These are phyloP conservation scores for Gracilaria gracilis DNA, from an alignment of 23 red algal species.

Conservation along the genomic window DNA sequence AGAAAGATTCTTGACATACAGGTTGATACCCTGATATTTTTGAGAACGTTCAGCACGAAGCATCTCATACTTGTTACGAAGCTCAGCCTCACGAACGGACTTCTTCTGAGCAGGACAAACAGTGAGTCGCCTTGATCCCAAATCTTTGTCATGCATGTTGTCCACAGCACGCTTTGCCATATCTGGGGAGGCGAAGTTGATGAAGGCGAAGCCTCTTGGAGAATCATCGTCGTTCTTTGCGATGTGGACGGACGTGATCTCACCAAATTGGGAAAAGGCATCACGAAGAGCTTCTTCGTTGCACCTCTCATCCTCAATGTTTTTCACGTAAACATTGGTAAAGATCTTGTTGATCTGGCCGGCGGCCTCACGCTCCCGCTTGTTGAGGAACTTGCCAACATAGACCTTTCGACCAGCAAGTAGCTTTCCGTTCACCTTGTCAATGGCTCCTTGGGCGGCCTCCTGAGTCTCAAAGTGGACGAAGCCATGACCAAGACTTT, in stretches of 20 bases:
- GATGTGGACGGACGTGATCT: conserved; percentile 92
- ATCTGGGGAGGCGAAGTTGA: conserved; percentile 94
- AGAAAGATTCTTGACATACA: conserved; percentile 97
- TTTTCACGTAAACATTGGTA: conserved; percentile 98
- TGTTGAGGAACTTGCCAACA: conserved; percentile 90
- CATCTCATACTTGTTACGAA: conserved; percentile 84
- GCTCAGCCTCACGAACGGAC: conserved; percentile 91
- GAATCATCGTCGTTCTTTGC: conserved; percentile 48
- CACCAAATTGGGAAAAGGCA: conserved; percentile 85
- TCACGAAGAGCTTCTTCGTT: conserved; percentile 81
- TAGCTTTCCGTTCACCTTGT: conserved; percentile 90
- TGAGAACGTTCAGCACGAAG: conserved; percentile 78
- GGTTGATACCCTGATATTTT: conserved; percentile 92
- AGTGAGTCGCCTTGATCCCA: conserved; percentile 75
- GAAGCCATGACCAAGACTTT: conserved; percentile 94
- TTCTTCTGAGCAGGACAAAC: conserved; percentile 98
- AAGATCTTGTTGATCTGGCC: conserved; percentile 89
- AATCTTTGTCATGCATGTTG: conserved; percentile 86
- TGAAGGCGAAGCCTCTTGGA: conserved; percentile 94
- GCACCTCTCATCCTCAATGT: conserved; percentile 86
- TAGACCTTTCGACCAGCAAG: conserved; percentile 87
- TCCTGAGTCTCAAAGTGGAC: conserved; percentile 96
- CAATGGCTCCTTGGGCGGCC: conserved; percentile 85
- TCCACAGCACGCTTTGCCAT: conserved; percentile 85
- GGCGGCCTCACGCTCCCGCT: conserved; percentile 91